Base-by-base conservation (phyloP, 2,329 filamentous ascomycete species). In the Fusarium nygamai region DNA sequence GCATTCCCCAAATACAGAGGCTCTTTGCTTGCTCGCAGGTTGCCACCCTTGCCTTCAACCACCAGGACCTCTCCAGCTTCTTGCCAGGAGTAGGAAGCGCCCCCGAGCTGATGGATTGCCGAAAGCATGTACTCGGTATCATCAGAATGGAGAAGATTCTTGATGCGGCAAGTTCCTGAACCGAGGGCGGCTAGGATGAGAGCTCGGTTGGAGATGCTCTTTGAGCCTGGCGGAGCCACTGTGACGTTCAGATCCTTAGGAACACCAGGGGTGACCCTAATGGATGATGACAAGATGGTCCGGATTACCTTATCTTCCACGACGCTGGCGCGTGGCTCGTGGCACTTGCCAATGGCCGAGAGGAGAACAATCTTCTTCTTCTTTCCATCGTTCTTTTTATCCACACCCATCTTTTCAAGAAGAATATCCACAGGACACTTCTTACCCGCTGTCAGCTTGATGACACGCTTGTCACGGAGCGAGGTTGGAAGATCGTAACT, bases 71-170 rank as follows among this genome's bases (percentile, higher is more conserved):
- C 94, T n/a, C 96, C 96, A 65, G 95, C 93, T 60, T 98, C 93
- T 83, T 98, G 94, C 96, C 96, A 99, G 2, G 92, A 90, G 84
- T 97, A 98, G 2, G 92, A 93, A 24, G 95, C 96, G 36, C 95
- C 96, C 38, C 93, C 92, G 31, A 99, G 89, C 78, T 92, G 92
- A 33, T 90, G 89, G 65, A 99, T 91, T n/a, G 96, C 96, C 65
- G 94, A 94, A 50, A 99, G 87, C 96, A 99, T 99, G 83, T 94
- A 96, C 82, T 98, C 94, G 1, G 95, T 98, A 80, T 99, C 96
- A 78, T 98, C 96, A 0, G 96, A 98, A 83, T 98, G 96, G 17
- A 99, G 88, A 38, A 99, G 86, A 78, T 99, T 98, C 82, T 91
- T 95, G 82, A 99, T 93, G 44, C 93, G 92, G 80, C 95, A 98